phyloP scores from a whole-genome alignment of 352 stramenopile genomes.

The Pythium phragmitis region DNA sequence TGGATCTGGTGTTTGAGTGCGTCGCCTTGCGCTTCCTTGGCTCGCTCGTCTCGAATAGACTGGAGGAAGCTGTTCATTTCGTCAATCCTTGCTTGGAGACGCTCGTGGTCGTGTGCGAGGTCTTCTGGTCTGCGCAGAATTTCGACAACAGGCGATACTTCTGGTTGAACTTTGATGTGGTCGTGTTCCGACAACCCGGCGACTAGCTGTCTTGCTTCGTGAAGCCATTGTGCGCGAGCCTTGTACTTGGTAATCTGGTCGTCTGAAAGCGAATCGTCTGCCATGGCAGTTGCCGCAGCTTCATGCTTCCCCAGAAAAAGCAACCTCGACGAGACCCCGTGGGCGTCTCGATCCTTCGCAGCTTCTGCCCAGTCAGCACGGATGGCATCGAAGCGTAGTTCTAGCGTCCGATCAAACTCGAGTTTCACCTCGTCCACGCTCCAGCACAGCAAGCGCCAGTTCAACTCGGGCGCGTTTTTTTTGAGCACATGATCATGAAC shows the following conservation, averaged over 20 bases:
- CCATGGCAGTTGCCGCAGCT: slow-evolving; percentile 38
- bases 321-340: slow-evolving; percentile 49
- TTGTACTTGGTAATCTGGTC: slow-evolving; percentile 43
- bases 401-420: slow-evolving; percentile 52
- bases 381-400: slow-evolving; percentile 52
- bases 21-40: slow-evolving; percentile 13
- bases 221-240: slow-evolving; percentile 44
- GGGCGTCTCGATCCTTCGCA: slow-evolving; percentile 53
- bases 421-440: slow-evolving; percentile 62
- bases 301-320: slow-evolving; percentile 47
- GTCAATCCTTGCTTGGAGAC: neutral
- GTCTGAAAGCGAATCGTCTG: slow-evolving; percentile 41
- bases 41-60: slow-evolving; percentile 17
- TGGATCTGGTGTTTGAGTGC: slow-evolving; percentile 18
- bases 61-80: slow-evolving; percentile 16
- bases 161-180: slow-evolving; percentile 10
- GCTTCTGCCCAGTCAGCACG: slow-evolving; percentile 49
- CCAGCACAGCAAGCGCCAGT: slow-evolving; percentile 60
- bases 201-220: slow-evolving; percentile 1
- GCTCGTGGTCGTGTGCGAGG: slow-evolving; percentile 11
- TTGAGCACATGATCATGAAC: neutral
- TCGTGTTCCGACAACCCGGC: neutral
- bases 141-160: slow-evolving; percentile 1
- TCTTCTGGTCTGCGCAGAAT: slow-evolving; percentile 6
- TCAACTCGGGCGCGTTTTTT: slow-evolving; percentile 5